Base-by-base conservation (phyloP, 1,284 basidiomycete genomes). In the Cryptococcus deneoformans region DNA sequence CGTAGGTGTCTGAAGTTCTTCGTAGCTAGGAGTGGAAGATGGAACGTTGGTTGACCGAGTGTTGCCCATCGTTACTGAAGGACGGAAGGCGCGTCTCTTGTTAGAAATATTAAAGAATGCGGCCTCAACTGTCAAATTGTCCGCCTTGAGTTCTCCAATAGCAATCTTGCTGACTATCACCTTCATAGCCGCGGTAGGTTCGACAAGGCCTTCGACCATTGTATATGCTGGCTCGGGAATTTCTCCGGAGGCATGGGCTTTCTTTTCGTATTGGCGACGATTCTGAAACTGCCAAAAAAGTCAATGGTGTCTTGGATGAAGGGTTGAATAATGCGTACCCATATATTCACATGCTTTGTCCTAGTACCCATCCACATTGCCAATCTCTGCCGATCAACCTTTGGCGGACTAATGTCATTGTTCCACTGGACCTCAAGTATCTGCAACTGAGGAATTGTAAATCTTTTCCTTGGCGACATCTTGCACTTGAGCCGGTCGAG, bases 361-460 rank as follows among this genome's bases (percentile, higher is more conserved):
- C 53, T 56, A 3, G 64, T 63, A 20, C 65, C 65, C 35, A 67
- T 44, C 63, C 63, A 67, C 24, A 53, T 54, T 24, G 60, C 63
- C 16, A 65, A 40, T 37, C 65, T 45, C 43, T 67, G 62, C 36
- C 65, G 54, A 48, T 65, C 58, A 29, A 60, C 58, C 46, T 59
- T 63, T 43, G 45, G 59, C 6, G 63, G 63, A 48, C 52, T 56
- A 47, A 58, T 55, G 7, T 48, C 38, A 34, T 61, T 53, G 24
- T 52, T 61, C 65, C 65, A 67, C 14, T 65, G 54, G 5, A 60
- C 59, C 38, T 67, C 63, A 29, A 67, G 39, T 36, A 50, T 29
- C 16, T 50, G 48, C 48, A 47, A 29, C 34, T 47, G 46, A 16
- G 46, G 5, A 7, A 29, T 47, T 29, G 46, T 47, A 29, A 47